phyloP scores from a whole-genome alignment of 2,329 filamentous ascomycete species.

The Pyrenophora graminea region DNA sequence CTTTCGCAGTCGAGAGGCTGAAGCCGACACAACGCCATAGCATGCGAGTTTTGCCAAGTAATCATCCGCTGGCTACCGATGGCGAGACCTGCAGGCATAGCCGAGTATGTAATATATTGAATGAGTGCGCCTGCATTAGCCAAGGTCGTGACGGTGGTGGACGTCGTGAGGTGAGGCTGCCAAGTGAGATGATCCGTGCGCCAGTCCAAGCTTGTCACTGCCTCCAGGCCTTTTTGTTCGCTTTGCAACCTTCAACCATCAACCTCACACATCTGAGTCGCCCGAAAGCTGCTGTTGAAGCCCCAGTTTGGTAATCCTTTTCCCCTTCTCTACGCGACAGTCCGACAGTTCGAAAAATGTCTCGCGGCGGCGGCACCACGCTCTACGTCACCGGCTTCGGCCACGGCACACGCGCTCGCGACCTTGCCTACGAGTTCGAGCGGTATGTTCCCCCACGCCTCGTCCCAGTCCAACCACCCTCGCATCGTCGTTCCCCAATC shows the following conservation, averaged over 20 bases:
- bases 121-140: too few relatives aligned
- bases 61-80: too few relatives aligned
- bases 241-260: constrained; percentile 16
- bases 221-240: constrained; percentile 14
- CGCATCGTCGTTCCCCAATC: constrained; percentile 24
- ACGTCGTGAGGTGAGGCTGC: constrained; percentile 10
- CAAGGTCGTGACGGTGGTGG: constrained; percentile 2
- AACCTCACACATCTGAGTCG: constrained; percentile 16
- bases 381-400: constrained; percentile 99
- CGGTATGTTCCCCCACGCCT: constrained; percentile 76
- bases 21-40: too few relatives aligned
- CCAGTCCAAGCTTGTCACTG: constrained; percentile 13
- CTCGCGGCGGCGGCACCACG: constrained; percentile 86
- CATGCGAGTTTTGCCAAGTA: too few relatives aligned
- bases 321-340: constrained; percentile 8
- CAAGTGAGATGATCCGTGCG: constrained; percentile 13
- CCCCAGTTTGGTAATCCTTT: constrained; percentile 15
- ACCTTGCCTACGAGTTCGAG: constrained; percentile 99
- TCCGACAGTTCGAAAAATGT: constrained; percentile 62
- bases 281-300: constrained; percentile 19
- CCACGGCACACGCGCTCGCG: constrained; percentile 96
- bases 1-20: too few relatives aligned
- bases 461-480: constrained; percentile 38
- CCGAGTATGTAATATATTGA: too few relatives aligned
- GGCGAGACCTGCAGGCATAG: too few relatives aligned